Conservation (phyloP, 495 filamentous ascomycete species). For the Jackrogersella multiformis region DNA sequence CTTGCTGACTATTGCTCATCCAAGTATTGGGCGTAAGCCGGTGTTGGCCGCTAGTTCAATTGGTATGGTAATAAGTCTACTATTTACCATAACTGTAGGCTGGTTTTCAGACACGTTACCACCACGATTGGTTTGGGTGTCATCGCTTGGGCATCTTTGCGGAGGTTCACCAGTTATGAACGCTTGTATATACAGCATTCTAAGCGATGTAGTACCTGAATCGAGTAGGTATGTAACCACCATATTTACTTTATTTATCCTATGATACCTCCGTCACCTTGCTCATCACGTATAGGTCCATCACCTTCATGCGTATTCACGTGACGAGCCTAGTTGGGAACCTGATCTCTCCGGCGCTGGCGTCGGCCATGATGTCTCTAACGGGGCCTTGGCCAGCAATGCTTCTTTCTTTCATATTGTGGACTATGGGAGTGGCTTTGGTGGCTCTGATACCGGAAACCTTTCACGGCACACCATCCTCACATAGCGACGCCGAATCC, state of each 20-base stretch:
- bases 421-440: conserved; percentile 39
- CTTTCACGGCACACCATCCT: conserved; percentile 28
- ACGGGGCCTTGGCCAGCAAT: conserved; percentile 66
- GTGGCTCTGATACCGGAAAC: conserved; percentile 59
- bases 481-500: background rate
- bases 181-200: conserved; percentile 64
- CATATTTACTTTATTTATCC: background rate
- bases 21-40: conserved; percentile 58
- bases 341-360: conserved; percentile 59
- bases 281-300: conserved; percentile 49
- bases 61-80: conserved; percentile 48
- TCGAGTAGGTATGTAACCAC: conserved; percentile 54
- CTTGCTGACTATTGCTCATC: conserved; percentile 1
- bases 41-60: conserved; percentile 49
- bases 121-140: conserved; percentile 62
- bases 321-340: conserved; percentile 60
- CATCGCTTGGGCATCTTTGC: conserved; percentile 59
- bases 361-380: conserved; percentile 64
- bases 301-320: conserved; percentile 63
- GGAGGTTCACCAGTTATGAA: conserved; percentile 62
- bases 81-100: conserved; percentile 51
- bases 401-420: conserved; percentile 47
- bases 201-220: conserved; percentile 66
- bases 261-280: conserved; percentile 4
- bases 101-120: conserved; percentile 57